Base-by-base conservation (phyloP, 129 eudicot genomes). In the Pulicaria dysenterica region DNA sequence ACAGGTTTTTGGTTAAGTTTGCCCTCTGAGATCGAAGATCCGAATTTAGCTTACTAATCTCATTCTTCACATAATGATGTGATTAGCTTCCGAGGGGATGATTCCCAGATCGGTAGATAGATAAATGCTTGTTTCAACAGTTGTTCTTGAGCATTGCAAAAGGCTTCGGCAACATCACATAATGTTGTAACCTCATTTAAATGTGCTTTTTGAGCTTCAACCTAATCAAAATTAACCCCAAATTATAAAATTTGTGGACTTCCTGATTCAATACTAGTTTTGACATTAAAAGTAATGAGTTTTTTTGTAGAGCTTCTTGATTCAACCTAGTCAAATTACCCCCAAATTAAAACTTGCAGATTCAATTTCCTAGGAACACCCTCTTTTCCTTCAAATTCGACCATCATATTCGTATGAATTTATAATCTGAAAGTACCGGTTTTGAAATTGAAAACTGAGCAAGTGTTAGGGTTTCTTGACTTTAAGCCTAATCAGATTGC, bases 151-250 rank as follows among this genome's bases (percentile, higher is more conserved):
- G 81, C 86, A 69, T 49, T 71, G 64, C 91, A 87, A 4, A 91
- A 31, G 17, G 85, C 78, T 64, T 88, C 95, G 3, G 89, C 90
- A 59, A 82, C 83, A 42, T 83, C 87, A 58, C 97, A 88, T 64
- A 91, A 80, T 6, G 59, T 68, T 6, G 85, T 58, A 7, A 82
- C 38, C 50, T 80, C 75, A n/a, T 55, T 58, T 43, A 88, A 77
- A 36, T 81, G 63, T 4, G 81, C 91, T 74, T 81, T 95, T 67
- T 90, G 87, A 45, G 84, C 85, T 79, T 88, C 88, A 49, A 64
- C 91, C 97, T 91, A 47, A 57, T 43, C 58, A 72, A 72, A 24
- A 43, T 13, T 34, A 58, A 13, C 68, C 68, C 4, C 67, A 58
- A 72, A 58, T 44, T 44, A 37, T n/a, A 58, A 8, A 24, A 24